A percentile compares a stretch with the other conserved stretches of the same genome.
Evolutionary conservation across 495 filamentous ascomycete species (phyloP).

Genomic region (Penicillium pulvis): DNA sequence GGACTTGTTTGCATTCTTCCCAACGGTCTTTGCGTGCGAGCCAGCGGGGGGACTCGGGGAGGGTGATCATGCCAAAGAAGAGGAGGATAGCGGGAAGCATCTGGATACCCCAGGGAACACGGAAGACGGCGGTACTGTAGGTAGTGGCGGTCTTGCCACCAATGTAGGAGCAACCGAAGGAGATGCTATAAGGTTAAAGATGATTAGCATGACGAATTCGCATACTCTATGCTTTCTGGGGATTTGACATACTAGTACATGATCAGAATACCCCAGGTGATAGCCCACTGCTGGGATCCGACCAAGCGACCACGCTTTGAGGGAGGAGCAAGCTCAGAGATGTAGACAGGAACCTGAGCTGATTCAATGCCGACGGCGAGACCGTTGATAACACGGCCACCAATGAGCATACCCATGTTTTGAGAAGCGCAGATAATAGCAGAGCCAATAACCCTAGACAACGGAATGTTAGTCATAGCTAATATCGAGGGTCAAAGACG

Average conservation of each 20-base stretch:
- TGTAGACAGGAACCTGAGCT: slow-evolving; percentile 80
- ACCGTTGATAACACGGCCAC: slow-evolving; percentile 78
- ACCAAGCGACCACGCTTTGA: slow-evolving; percentile 73
- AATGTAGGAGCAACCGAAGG: slow-evolving; percentile 73
- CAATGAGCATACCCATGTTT: slow-evolving; percentile 73
- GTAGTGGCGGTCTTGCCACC: slow-evolving; percentile 23
- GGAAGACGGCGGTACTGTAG: slow-evolving; percentile 59
- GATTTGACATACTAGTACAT: slow-evolving; percentile 61
- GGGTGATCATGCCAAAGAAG: slow-evolving; percentile 61
- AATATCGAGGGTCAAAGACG: background rate
- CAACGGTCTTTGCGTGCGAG: slow-evolving; percentile 73
- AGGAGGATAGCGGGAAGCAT: slow-evolving; percentile 71
- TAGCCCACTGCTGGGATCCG: slow-evolving; percentile 77
- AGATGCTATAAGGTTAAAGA: slow-evolving; percentile 47
- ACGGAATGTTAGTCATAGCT: background rate
- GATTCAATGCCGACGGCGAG: slow-evolving; percentile 77
- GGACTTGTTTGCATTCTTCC: slow-evolving; percentile 67
- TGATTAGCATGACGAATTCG: background rate
- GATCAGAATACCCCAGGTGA: slow-evolving; percentile 82
- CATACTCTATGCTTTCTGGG: too few relatives aligned
- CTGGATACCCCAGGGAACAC: slow-evolving; percentile 78
- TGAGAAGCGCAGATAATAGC: slow-evolving; percentile 70
- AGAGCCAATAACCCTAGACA: slow-evolving; percentile 59
- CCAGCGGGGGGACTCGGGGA: slow-evolving; percentile 85
- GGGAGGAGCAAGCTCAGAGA: slow-evolving; percentile 73